These are phyloP conservation scores for Calonectria henricotiae DNA, from an alignment of 2,329 filamentous ascomycete genomes.

Conservation along the genomic window DNA sequence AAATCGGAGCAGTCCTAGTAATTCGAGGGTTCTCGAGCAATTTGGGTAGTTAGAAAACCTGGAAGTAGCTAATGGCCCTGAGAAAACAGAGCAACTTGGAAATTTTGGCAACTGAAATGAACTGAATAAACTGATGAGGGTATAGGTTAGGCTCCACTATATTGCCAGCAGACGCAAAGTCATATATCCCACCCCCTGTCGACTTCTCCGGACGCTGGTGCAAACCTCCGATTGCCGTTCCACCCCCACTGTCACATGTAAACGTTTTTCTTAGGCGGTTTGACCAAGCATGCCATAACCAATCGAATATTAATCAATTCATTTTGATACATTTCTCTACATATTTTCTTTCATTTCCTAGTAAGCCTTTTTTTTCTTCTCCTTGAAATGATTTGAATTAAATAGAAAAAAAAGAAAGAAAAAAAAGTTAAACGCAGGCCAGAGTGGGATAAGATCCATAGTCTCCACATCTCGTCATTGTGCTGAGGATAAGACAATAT, in stretches of 20 bases:
- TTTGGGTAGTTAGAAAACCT: background rate
- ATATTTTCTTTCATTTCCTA: no score
- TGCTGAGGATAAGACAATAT: slow-evolving; percentile 40
- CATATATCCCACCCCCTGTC: slow-evolving; percentile 8
- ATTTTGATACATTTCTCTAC: no score
- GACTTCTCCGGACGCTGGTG: background rate
- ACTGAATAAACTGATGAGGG: background rate
- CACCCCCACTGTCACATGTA: background rate
- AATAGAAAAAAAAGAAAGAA: background rate
- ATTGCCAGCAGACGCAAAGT: background rate
- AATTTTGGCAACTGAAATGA: background rate
- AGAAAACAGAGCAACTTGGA: background rate
- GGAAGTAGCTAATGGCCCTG: background rate
- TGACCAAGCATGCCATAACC: background rate
- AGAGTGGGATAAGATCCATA: slow-evolving; percentile 16
- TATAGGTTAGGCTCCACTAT: background rate
- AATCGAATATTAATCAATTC: background rate
- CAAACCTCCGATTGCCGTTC: background rate
- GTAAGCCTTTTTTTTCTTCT: no score
- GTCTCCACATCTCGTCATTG: slow-evolving; percentile 23
- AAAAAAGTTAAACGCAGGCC: background rate
- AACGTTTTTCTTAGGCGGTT: background rate
- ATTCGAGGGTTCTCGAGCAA: background rate
- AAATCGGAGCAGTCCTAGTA: slow-evolving; percentile 16
- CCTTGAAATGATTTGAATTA: background rate